These are phyloP conservation scores for Mrakia frigida DNA, from an alignment of 768 basidiomycete species.

Conservation along the genomic window DNA sequence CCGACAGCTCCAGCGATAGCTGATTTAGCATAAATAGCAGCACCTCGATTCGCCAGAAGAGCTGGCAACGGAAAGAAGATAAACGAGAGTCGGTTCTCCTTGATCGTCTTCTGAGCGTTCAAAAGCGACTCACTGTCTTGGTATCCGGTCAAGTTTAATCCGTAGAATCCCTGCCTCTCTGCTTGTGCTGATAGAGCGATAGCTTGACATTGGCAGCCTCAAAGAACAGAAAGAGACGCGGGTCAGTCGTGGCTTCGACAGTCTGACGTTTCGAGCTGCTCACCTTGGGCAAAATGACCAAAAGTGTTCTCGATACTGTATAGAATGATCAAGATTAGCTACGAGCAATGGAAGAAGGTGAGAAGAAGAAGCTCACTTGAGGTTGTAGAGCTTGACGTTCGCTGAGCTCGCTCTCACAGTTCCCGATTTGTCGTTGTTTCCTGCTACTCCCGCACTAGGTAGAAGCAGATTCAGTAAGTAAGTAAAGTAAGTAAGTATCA, in stretches of 20 bases:
- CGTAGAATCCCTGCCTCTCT: conserved; percentile 7
- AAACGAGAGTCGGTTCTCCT: not conserved
- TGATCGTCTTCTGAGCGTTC: not conserved
- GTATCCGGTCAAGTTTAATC: conserved; percentile 1
- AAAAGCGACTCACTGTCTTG: not conserved
- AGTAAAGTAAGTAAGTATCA: too few relatives aligned
- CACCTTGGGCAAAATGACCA: conserved; percentile 1
- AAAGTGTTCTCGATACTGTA: conserved; percentile 15
- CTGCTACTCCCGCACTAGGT: not conserved
- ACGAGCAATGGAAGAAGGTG: not conserved
- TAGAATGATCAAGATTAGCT: too few relatives aligned
- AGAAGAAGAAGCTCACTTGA: not conserved
- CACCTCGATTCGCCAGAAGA: conserved; percentile 9
- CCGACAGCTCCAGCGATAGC: conserved; percentile 9
- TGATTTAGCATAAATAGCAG: not conserved
- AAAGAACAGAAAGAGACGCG: not conserved
- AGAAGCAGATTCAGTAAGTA: not conserved
- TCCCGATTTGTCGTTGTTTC: conserved; percentile 11
- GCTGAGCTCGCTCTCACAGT: not conserved
- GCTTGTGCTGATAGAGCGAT: conserved; percentile 16
- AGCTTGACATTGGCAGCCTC: conserved; percentile 16
- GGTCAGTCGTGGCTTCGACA: not conserved
- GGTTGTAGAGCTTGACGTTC: conserved; percentile 1
- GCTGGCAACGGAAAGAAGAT: not conserved
- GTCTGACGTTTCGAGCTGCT: not conserved